phyloP scores from a whole-genome alignment of 31 red algal genomes.

The Asparagopsis taxiformis region DNA sequence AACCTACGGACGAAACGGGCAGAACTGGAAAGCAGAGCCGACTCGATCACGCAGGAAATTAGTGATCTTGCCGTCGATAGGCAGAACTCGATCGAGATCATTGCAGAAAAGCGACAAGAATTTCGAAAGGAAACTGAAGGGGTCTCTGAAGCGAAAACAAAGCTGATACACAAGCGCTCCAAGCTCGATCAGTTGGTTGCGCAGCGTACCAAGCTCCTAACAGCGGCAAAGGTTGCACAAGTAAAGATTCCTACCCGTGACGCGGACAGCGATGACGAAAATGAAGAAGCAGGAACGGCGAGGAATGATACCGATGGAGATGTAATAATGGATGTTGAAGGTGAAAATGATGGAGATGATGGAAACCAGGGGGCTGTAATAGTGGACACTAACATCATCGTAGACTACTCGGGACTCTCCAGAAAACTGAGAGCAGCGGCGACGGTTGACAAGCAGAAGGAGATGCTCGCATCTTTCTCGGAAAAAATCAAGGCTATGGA shows the following conservation, averaged over 20 bases:
- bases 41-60: conserved; percentile 23
- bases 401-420: conserved; percentile 60
- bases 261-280: conserved; percentile 32
- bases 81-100: conserved; percentile 11
- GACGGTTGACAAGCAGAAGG: conserved; percentile 58
- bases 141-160: conserved; percentile 42
- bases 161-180: conserved; percentile 47
- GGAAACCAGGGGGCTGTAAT: conserved; percentile 20
- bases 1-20: conserved; percentile 45
- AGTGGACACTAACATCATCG: conserved; percentile 37
- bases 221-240: conserved; percentile 55
- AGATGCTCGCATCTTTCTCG: conserved; percentile 35
- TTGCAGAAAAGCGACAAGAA: conserved; percentile 59
- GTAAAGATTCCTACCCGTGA: conserved; percentile 42
- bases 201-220: conserved; percentile 40
- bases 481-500: conserved; percentile 48
- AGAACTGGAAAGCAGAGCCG: conserved; percentile 33
- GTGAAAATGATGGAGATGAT: conserved; percentile 37
- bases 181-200: conserved; percentile 44
- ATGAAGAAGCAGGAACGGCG: conserved; percentile 25
- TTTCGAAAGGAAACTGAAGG: conserved; percentile 60
- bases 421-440: conserved; percentile 43
- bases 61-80: conserved; percentile 24
- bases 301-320: conserved; percentile 41
- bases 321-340: conserved; percentile 24